These are phyloP conservation scores for Xylariales sp. DNA, from an alignment of 2,329 filamentous ascomycete genomes.

Conservation along the genomic window DNA sequence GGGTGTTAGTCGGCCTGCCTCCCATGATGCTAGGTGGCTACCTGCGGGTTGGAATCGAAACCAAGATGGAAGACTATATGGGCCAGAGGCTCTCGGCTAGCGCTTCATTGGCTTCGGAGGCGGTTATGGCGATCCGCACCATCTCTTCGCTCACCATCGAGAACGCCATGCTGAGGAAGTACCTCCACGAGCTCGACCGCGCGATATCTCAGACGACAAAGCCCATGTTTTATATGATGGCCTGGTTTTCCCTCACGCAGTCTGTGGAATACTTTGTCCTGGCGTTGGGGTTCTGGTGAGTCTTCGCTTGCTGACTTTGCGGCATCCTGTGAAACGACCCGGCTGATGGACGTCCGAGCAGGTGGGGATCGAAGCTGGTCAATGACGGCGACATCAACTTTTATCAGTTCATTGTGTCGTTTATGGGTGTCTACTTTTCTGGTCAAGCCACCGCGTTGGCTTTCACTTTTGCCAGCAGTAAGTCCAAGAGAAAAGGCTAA, in stretches of 20 bases:
- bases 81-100: slow-evolving; percentile 61
- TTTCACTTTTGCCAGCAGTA: slow-evolving; percentile 43
- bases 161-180: slow-evolving; percentile 31
- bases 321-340: too few species aligned
- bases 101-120: slow-evolving; percentile 67
- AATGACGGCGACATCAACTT: slow-evolving; percentile 31
- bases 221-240: slow-evolving; percentile 16
- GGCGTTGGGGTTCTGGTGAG: slow-evolving; percentile 32
- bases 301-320: too few species aligned
- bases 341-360: too few species aligned
- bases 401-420: slow-evolving; percentile 44
- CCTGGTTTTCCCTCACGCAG: slow-evolving; percentile 12
- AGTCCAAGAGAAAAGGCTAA: slow-evolving; percentile 3
- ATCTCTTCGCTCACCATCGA: slow-evolving; percentile 66
- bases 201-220: slow-evolving; percentile 6
- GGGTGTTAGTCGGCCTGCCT: slow-evolving; percentile 52
- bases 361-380: slow-evolving; percentile 31
- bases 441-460: slow-evolving; percentile 35
- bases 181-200: slow-evolving; percentile 25
- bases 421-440: slow-evolving; percentile 44
- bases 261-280: slow-evolving; percentile 24
- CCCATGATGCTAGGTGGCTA: slow-evolving; percentile 38
- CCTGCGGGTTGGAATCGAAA: slow-evolving; percentile 48
- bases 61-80: slow-evolving; percentile 62
- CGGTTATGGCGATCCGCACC: slow-evolving; percentile 66